These are phyloP conservation scores for Takakia lepidozioides DNA, from an alignment of 225 moss, liverwort and hornwort species.

Conservation along the genomic window DNA sequence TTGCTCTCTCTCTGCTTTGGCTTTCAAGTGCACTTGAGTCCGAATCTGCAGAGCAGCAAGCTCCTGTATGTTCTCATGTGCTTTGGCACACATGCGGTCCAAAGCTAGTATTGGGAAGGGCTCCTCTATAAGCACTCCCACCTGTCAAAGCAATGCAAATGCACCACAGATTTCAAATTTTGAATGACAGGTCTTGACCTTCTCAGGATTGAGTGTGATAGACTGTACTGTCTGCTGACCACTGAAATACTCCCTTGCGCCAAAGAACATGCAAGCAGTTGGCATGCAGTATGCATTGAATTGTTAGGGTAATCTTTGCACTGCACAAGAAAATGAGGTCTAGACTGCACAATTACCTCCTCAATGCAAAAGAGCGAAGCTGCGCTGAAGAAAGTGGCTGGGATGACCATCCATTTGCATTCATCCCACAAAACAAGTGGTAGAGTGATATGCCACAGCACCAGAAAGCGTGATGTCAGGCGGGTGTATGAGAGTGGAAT, in stretches of 20 bases:
- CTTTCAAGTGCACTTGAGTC: slow-evolving; percentile 35
- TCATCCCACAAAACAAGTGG: slow-evolving; percentile 94
- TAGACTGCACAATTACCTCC: slow-evolving; percentile 24
- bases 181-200: too few relatives aligned
- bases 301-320: too few relatives aligned
- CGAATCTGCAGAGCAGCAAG: slow-evolving; percentile 27
- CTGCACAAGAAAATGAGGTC: too few relatives aligned
- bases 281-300: too few relatives aligned
- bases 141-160: slow-evolving; percentile 25
- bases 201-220: too few relatives aligned
- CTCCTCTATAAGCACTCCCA: slow-evolving; percentile 64
- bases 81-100: slow-evolving; percentile 58
- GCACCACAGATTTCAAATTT: too few relatives aligned
- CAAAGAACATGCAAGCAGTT: too few relatives aligned
- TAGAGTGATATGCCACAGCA: slow-evolving; percentile 81
- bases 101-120: slow-evolving; percentile 56
- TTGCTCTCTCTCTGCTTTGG: slow-evolving; percentile 14
- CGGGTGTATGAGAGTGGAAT: slow-evolving; percentile 93
- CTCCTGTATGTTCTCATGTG: slow-evolving; percentile 42
- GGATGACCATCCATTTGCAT: slow-evolving; percentile 84
- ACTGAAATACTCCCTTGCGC: too few relatives aligned
- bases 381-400: slow-evolving; percentile 68
- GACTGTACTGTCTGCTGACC: too few relatives aligned
- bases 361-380: slow-evolving; percentile 60
- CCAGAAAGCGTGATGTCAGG: slow-evolving; percentile 78